Conservation (phyloP, 495 filamentous ascomycete genomes). For the Lasiosphaeria miniovina region DNA sequence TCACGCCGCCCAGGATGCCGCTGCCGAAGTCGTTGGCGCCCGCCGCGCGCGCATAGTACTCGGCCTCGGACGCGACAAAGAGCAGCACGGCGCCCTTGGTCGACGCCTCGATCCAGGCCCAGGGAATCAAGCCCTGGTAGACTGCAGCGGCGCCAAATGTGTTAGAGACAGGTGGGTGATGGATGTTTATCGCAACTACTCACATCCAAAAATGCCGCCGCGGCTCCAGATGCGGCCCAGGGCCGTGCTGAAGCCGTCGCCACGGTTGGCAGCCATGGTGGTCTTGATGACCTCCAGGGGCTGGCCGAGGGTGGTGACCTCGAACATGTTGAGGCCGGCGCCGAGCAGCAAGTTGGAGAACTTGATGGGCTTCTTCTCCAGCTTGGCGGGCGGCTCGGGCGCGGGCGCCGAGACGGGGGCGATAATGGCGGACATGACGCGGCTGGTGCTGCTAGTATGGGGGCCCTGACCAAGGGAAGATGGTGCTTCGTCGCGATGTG, state of each 20-base stretch:
- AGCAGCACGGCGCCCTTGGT: slow-evolving; percentile 98
- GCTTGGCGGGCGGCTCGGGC: slow-evolving; percentile 46
- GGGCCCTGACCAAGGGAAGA: slow-evolving; percentile 91
- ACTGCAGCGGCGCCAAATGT: slow-evolving; percentile 50
- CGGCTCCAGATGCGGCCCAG: slow-evolving; percentile 86
- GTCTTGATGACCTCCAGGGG: slow-evolving; percentile 99
- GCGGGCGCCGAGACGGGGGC: slow-evolving; percentile 49
- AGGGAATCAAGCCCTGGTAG: slow-evolving; percentile 99
- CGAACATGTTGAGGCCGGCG: slow-evolving; percentile 96
- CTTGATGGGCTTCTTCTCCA: slow-evolving; percentile 99
- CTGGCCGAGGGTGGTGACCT: slow-evolving; percentile 73
- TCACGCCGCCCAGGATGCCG: slow-evolving; percentile 89
- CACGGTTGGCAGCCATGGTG: slow-evolving; percentile 95
- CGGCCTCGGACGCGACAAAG: slow-evolving; percentile 97
- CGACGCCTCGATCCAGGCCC: slow-evolving; percentile 99
- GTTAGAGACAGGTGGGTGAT: slow-evolving; percentile 1
- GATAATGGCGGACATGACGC: slow-evolving; percentile 58
- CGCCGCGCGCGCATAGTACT: slow-evolving; percentile 78
- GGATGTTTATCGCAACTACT: slow-evolving; percentile 39
- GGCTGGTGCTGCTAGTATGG: slow-evolving; percentile 48
- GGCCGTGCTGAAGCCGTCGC: slow-evolving; percentile 79
- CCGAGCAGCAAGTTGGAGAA: slow-evolving; percentile 98
- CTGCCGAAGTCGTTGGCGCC: slow-evolving; percentile 82
- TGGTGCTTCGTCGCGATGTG: slow-evolving; percentile 73
- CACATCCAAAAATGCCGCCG: slow-evolving; percentile 94